Conservation (phyloP, 202 grass and related monocot species). For the Schoenoplectus triqueter region DNA sequence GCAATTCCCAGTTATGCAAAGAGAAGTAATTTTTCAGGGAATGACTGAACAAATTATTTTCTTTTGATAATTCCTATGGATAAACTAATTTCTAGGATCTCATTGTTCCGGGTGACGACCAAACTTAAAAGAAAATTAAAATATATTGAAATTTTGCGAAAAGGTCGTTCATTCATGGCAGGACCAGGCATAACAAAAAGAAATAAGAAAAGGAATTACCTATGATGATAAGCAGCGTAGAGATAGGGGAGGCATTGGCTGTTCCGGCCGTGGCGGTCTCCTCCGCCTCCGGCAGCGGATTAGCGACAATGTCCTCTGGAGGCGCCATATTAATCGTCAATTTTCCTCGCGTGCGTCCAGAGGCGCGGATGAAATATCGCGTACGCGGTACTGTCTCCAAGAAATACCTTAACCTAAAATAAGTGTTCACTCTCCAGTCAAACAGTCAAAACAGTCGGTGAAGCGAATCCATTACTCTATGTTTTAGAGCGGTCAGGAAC, state of each 20-base stretch:
- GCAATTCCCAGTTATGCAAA: not conserved
- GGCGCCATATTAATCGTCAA: conserved; percentile 44
- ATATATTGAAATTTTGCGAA: conserved; percentile 2
- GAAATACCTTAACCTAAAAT: too few relatives aligned
- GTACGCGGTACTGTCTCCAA: too few relatives aligned
- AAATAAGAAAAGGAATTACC: conserved; percentile 36
- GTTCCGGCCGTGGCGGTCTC: not conserved
- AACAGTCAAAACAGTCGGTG: too few relatives aligned
- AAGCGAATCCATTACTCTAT: too few relatives aligned
- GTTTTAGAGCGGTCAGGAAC: too few relatives aligned
- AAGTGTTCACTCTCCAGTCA: too few relatives aligned
- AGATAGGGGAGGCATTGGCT: conserved; percentile 43
- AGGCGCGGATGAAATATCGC: too few relatives aligned
- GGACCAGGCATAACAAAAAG: not conserved
- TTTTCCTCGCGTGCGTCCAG: too few relatives aligned
- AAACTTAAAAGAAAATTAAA: not conserved
- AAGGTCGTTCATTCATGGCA: not conserved
- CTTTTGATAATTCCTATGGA: not conserved
- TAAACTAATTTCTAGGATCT: not conserved
- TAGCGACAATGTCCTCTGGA: conserved; percentile 15
- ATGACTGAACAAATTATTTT: not conserved
- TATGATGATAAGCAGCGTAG: conserved; percentile 75
- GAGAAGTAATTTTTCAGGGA: not conserved
- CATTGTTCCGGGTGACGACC: not conserved
- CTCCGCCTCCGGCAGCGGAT: conserved; percentile 19